These are phyloP conservation scores for Penicillium desertorum DNA, from an alignment of 495 filamentous ascomycete genomes.

Conservation along the genomic window DNA sequence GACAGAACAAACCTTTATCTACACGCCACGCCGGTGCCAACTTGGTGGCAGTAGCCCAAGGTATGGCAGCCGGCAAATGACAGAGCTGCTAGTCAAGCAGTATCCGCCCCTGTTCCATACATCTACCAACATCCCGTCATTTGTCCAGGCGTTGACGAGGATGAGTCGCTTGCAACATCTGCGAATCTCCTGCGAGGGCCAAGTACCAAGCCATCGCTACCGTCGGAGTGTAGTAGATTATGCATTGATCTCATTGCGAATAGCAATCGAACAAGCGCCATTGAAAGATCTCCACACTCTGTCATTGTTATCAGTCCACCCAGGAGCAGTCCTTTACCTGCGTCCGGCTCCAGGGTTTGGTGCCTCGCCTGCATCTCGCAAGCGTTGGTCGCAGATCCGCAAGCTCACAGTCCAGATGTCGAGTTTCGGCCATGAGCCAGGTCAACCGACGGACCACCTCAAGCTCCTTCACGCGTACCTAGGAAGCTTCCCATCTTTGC, in stretches of 20 bases:
- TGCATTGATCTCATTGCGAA: slow-evolving; percentile 74
- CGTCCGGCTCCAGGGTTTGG: slow-evolving; percentile 65
- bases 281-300: slow-evolving; percentile 60
- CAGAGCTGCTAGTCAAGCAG: slow-evolving; percentile 71
- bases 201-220: slow-evolving; percentile 63
- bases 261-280: slow-evolving; percentile 67
- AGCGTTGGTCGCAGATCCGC: slow-evolving; percentile 69
- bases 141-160: slow-evolving; percentile 65
- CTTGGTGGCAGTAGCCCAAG: slow-evolving; percentile 54
- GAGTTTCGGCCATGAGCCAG: slow-evolving; percentile 56
- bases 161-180: slow-evolving; percentile 66
- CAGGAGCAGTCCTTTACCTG: slow-evolving; percentile 68
- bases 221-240: slow-evolving; percentile 77
- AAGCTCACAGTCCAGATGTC: slow-evolving; percentile 69
- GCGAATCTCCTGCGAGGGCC: slow-evolving; percentile 68
- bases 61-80: slow-evolving; percentile 63
- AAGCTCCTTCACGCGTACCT: slow-evolving; percentile 75
- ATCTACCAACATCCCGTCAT: slow-evolving; percentile 76
- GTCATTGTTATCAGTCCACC: slow-evolving; percentile 65
- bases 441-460: slow-evolving; percentile 62
- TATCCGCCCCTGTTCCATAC: slow-evolving; percentile 82
- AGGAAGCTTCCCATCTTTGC: slow-evolving; percentile 59
- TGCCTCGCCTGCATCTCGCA: slow-evolving; percentile 57
- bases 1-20: slow-evolving; percentile 70
- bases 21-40: slow-evolving; percentile 57